Base-by-base conservation (phyloP, 176 grass and related monocot genomes). In the maize (Zea mays) region DNA sequence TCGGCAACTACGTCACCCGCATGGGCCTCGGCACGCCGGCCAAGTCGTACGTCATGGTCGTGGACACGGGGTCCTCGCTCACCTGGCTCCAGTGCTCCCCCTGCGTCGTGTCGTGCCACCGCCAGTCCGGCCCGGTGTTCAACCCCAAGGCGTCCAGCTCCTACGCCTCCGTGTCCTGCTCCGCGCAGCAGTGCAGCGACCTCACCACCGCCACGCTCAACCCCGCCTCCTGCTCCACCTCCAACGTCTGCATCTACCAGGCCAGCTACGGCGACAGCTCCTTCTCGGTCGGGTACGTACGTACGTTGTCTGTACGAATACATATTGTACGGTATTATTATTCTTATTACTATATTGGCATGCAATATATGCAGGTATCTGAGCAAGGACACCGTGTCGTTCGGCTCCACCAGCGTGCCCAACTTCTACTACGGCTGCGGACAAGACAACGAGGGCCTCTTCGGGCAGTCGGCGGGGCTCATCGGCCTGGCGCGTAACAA, bases 371-470 rank as follows among this genome's bases (percentile, higher is more conserved):
- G 27, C 27, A 27, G 27, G 27, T 91, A 91, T 62, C 91, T 97
- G 20, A 89, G 91, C 86, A 84, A 79, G 80, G 94, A 97, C 79
- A 93, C 88, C 21, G 81, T 97, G 14, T 83, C 91, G 7, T 78
- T 93, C 21, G 86, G 81, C 48, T 79, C 87, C 9, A 86, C 9
- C 13, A 68, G 35, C 54, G 20, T 91, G 6, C 71, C 84, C 13
- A 87, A 83, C 80, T 97, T 97, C 62, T 82, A 93, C 80, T 97
- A 91, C 79, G 94, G 94, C 0, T 97, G 94, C 11, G 94, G 94
- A 3, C 86, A 93, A 40, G 91, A 93, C 83, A 97, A 97, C 73
- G 88, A 97, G 86, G 94, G 94, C 4, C 75, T 97, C 10, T 97
- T 97, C 64, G 94, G 94, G 4, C 81, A 76, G 2, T 89, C 94